These are phyloP conservation scores for Flueggea neowawraea DNA, from an alignment of 441 rosid species.

Conservation along the genomic window DNA sequence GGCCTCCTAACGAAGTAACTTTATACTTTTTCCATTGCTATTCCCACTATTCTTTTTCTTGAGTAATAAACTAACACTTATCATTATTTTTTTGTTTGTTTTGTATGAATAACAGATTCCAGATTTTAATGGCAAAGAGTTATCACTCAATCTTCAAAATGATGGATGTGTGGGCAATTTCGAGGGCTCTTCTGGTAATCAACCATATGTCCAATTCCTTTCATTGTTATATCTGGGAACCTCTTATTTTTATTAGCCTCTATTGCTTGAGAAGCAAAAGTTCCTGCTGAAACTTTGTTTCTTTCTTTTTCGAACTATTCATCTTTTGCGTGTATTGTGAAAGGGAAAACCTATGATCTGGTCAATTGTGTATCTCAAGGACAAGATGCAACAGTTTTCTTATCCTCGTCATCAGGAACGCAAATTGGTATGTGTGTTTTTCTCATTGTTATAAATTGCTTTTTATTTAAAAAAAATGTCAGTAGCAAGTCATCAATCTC, in stretches of 20 bases:
- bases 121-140: conserved; percentile 50
- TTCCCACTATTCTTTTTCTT: not conserved
- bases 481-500: not conserved
- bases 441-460: not conserved
- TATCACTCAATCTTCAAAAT: conserved; percentile 37
- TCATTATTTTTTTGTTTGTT: not conserved
- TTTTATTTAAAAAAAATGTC: not conserved
- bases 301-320: too few species aligned
- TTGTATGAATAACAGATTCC: conserved; percentile 34
- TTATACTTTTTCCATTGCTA: not conserved
- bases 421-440: conserved; percentile 35
- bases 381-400: conserved; percentile 50
- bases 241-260: too few species aligned
- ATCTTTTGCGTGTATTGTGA: conserved; percentile 1
- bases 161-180: conserved; percentile 57
- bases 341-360: conserved; percentile 60
- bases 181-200: conserved; percentile 56
- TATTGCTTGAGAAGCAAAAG: too few species aligned
- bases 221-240: not conserved
- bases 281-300: too few species aligned
- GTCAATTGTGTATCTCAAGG: conserved; percentile 49
- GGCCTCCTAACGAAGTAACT: conserved; percentile 56
- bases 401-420: conserved; percentile 43
- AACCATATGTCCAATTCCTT: not conserved
- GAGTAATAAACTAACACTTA: not conserved